These are phyloP conservation scores for Saprolegnia diclina DNA, from an alignment of 352 stramenopile species.

Conservation along the genomic window DNA sequence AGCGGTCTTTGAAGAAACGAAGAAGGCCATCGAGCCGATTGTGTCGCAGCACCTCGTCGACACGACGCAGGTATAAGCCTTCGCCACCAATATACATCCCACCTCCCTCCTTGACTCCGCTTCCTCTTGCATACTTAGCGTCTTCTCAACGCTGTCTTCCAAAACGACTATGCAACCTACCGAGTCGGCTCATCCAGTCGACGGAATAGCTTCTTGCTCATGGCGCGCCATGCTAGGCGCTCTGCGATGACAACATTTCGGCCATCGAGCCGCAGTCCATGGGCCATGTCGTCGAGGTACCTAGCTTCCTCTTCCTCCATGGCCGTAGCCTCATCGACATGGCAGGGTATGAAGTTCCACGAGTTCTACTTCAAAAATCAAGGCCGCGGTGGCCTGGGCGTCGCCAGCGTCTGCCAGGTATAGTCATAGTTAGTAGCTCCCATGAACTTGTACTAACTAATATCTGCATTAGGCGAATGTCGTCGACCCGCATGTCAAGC, in stretches of 20 bases:
- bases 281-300: constrained; percentile 19
- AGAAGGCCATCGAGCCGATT: constrained; percentile 25
- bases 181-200: neutral
- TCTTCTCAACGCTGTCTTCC: constrained; percentile 15
- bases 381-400: constrained; percentile 15
- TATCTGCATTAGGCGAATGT: constrained; percentile 27
- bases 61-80: constrained; percentile 10
- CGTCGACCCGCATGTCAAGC: constrained; percentile 25
- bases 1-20: constrained; percentile 64
- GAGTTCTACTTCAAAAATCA: constrained; percentile 28
- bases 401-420: constrained; percentile 17
- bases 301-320: neutral
- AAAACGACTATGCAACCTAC: constrained; percentile 18
- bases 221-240: neutral
- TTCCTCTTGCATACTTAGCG: too few relatives aligned
- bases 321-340: neutral
- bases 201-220: neutral
- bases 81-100: neutral
- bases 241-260: constrained; percentile 7
- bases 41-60: constrained; percentile 23
- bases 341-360: constrained; percentile 19
- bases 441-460: neutral
- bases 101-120: neutral
- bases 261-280: constrained; percentile 25
- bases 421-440: neutral